Evolutionary conservation across 2,329 filamentous ascomycete species (phyloP).

Genomic region (Fusarium newnesense): DNA sequence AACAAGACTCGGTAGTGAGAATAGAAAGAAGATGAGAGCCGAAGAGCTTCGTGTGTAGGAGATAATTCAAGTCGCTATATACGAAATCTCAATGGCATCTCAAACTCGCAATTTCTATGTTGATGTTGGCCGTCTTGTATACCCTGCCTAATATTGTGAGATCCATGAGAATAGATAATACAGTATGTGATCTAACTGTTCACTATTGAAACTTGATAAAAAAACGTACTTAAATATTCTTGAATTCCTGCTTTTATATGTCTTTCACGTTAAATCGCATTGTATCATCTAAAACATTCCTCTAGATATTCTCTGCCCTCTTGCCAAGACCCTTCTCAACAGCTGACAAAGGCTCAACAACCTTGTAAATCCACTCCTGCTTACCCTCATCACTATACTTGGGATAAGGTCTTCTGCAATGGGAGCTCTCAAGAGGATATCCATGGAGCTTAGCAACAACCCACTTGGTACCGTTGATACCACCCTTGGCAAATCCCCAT

Average conservation of each 20-base stretch:
- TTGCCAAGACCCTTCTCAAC: slow-evolving; percentile 39
- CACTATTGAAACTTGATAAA: not conserved
- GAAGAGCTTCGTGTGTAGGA: not conserved
- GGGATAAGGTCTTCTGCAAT: slow-evolving; percentile 66
- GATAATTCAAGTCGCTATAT: not conserved
- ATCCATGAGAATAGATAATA: no score
- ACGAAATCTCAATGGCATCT: not conserved
- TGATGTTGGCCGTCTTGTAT: no score
- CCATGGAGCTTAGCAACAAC: slow-evolving; percentile 64
- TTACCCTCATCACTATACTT: slow-evolving; percentile 52
- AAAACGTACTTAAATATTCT: fast-evolving
- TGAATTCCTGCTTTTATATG: not conserved
- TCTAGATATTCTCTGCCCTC: slow-evolving; percentile 23
- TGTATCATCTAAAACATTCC: not conserved
- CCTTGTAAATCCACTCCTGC: slow-evolving; percentile 48
- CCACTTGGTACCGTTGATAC: slow-evolving; percentile 71
- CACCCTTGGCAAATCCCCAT: slow-evolving; percentile 66
- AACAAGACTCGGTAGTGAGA: not conserved
- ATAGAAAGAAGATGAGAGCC: not conserved
- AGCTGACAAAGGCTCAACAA: slow-evolving; percentile 39
- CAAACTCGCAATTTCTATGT: no score
- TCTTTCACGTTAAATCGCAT: not conserved
- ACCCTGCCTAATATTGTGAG: not conserved
- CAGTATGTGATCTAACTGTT: no score
- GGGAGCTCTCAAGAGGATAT: slow-evolving; percentile 61